A percentile compares a stretch with the other conserved stretches of the same genome.
phyloP scores from a whole-genome alignment of 2,329 filamentous ascomycete genomes.

The Beauveria sp. region DNA sequence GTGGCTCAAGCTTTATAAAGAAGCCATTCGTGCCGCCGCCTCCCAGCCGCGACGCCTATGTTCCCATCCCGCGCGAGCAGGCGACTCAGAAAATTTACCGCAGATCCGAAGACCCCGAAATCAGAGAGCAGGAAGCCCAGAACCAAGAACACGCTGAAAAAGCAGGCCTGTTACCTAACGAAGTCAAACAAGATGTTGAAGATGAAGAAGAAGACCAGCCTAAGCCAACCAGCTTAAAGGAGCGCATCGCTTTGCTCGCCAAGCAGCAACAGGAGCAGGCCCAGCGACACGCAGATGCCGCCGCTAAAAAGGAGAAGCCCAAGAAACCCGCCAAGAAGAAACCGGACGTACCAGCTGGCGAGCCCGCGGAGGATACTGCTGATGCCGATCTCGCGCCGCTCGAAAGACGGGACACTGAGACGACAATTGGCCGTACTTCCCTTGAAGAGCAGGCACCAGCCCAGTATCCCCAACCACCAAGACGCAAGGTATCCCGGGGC shows the following conservation, averaged over 20 bases:
- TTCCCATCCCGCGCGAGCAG: slow-evolving; percentile 66
- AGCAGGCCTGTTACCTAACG: slow-evolving; percentile 50
- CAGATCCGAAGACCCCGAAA: slow-evolving; percentile 77
- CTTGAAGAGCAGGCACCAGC: slow-evolving; percentile 35
- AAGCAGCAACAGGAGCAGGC: slow-evolving; percentile 91
- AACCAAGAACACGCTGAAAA: slow-evolving; percentile 59
- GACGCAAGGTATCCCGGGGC: slow-evolving; percentile 46
- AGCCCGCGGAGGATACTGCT: slow-evolving; percentile 21
- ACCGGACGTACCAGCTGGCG: slow-evolving; percentile 36
- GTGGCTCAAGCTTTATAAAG: slow-evolving; percentile 71
- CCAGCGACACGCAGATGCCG: slow-evolving; percentile 68
- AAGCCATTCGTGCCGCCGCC: slow-evolving; percentile 96
- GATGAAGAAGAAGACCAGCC: slow-evolving; percentile 69
- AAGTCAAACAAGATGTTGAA: slow-evolving; percentile 32
- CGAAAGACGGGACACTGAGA: slow-evolving; percentile 42
- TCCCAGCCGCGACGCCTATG: slow-evolving; percentile 83
- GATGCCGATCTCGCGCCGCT: slow-evolving; percentile 25
- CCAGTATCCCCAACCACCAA: slow-evolving; percentile 35
- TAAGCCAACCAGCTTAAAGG: slow-evolving; percentile 88
- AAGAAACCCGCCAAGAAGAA: slow-evolving; percentile 68
- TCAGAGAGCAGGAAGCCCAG: slow-evolving; percentile 58
- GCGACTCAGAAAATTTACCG: slow-evolving; percentile 71
- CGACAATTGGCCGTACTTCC: slow-evolving; percentile 41
- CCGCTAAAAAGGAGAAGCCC: slow-evolving; percentile 78
- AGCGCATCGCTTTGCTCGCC: slow-evolving; percentile 88